Percentiles rank a stretch among this genome's conserved stretches.
phyloP scores from a whole-genome alignment of 306 rosid genomes.

The Dalbergia cultrata region DNA sequence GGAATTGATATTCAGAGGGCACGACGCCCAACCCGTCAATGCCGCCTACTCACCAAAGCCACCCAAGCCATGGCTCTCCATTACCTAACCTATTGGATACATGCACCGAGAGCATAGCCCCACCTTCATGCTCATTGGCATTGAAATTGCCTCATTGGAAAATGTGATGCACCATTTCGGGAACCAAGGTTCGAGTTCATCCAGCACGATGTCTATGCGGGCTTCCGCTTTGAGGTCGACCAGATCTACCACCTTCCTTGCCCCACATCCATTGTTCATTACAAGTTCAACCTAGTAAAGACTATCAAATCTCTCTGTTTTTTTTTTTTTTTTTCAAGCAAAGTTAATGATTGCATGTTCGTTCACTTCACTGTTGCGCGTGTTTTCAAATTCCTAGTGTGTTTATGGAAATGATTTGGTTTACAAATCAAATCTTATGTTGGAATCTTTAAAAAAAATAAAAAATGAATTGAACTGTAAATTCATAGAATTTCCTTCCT shows the following conservation, averaged over 20 bases:
- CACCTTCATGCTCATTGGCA: conserved; percentile 76
- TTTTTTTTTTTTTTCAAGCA: neutral
- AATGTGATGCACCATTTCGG: conserved; percentile 94
- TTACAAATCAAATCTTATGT: too few species aligned
- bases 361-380: too few species aligned
- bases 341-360: too few species aligned
- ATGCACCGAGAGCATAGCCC: conserved; percentile 88
- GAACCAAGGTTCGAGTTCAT: conserved; percentile 87
- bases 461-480: too few species aligned
- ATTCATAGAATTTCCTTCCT: too few species aligned
- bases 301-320: conserved; percentile 97
- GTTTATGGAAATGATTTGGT: too few species aligned
- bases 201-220: conserved; percentile 95
- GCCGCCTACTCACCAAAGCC: conserved; percentile 80
- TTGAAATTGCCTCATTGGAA: conserved; percentile 78
- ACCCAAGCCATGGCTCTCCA: conserved; percentile 73
- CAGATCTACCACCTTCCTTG: conserved; percentile 99
- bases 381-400: too few species aligned
- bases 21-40: conserved; percentile 64
- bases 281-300: conserved; percentile 97
- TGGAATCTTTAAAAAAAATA: too few species aligned
- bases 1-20: conserved; percentile 83
- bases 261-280: conserved; percentile 96
- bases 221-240: conserved; percentile 87
- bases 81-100: conserved; percentile 75